These are phyloP conservation scores for Boletus rubescentipes DNA, from an alignment of 768 basidiomycete species.

Conservation along the genomic window DNA sequence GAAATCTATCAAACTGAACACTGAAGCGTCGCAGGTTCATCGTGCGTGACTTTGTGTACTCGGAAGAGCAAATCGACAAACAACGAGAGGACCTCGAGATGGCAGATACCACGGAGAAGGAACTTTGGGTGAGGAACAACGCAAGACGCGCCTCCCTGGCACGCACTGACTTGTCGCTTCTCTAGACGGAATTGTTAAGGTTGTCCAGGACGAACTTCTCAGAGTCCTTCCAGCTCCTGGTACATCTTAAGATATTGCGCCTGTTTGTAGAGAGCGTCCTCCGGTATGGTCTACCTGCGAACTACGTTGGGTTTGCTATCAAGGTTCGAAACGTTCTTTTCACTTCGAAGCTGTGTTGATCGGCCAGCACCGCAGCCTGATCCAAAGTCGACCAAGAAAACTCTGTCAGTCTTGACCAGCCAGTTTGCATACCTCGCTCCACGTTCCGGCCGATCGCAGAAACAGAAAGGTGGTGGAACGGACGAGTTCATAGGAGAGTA, in stretches of 20 bases:
- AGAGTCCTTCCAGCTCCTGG: constrained; percentile 91
- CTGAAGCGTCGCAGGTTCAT: constrained; percentile 63
- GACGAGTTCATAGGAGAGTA: constrained; percentile 90
- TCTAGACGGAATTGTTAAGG: constrained; percentile 85
- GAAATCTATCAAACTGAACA: constrained; percentile 2
- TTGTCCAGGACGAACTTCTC: constrained; percentile 95
- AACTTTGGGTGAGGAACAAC: constrained; percentile 80
- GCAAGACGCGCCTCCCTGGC: neutral
- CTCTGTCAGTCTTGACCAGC: constrained; percentile 64
- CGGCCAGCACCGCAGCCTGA: constrained; percentile 61
- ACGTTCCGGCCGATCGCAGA: constrained; percentile 53
- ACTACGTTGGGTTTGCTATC: constrained; percentile 78
- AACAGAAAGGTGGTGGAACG: constrained; percentile 33
- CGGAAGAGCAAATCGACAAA: constrained; percentile 76
- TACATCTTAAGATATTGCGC: constrained; percentile 89
- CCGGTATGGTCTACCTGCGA: constrained; percentile 91
- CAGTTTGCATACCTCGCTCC: constrained; percentile 83
- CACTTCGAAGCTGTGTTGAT: constrained; percentile 1
- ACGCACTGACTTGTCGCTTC: neutral
- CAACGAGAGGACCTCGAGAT: constrained; percentile 77
- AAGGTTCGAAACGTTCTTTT: constrained; percentile 50
- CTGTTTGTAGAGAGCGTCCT: constrained; percentile 95
- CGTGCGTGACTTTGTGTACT: constrained; percentile 90
- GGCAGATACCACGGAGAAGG: constrained; percentile 88
- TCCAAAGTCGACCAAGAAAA: constrained; percentile 77